Base-by-base conservation (phyloP, 306 rosid genomes). In the Fragaria nilgerrensis region DNA sequence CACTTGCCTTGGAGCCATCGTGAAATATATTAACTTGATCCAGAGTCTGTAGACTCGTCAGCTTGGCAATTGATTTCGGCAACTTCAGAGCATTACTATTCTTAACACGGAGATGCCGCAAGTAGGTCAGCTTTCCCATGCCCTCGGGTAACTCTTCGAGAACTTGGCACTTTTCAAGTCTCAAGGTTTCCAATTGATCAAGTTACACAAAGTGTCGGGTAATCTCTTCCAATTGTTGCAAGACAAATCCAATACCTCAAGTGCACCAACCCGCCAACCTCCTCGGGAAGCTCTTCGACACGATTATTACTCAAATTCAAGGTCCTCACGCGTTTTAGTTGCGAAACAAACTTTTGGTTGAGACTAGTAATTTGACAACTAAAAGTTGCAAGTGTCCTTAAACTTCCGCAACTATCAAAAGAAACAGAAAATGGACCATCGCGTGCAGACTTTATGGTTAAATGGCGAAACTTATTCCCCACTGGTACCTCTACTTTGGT, bases 131-230 rank as follows among this genome's bases (percentile, higher is more conserved):
- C 17, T 63, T 75, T 62, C 39, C 62, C 13, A 61, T 62, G 10
- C 0, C 78, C 36, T 59, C 23, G 0, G 72, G 78, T 27, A 45
- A 52, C 34, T 19, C 1, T 7, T 36, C 3, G 9, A 65, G 69
- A 2, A 0, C 0, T 0, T 0, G 0, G 9, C 44, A 45, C 4
- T 2, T 0, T 5, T 1, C 49, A 5, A 75, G 1, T 45, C 36
- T 19, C 43, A 63, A 32, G 44, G 56, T 75, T 44, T 75, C 47
- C 27, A 75, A 62, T 75, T 75, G 56, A 44, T 2, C 47, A 62
- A n/a, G n/a, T 41, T 7, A 61, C 58, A 63, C 9, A 45, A 0
- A 3, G 34, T 7, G 7, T 47, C 16, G 0, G 62, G 44, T 7
- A 41, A 39, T 39, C 6, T 39, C 1, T 7, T 39, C 44, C 44